Evolutionary conservation across 495 filamentous ascomycete species (phyloP), one percentile per base, ranked within the genome.

Genomic region (Penicillium longicatenatum): DNA sequence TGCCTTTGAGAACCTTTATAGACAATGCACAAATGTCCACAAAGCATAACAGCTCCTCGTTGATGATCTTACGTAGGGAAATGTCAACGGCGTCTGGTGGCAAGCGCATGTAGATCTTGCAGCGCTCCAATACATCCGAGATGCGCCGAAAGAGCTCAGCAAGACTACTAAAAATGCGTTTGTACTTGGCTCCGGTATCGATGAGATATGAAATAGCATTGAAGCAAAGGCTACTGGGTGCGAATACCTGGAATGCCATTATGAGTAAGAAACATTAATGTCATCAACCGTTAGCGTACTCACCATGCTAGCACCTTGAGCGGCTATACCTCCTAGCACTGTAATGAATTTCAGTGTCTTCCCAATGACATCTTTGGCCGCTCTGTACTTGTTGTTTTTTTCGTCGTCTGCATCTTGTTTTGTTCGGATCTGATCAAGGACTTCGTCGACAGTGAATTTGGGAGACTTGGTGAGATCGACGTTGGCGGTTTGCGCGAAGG

Each of bases 151-250:
- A 69, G 0, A 69, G 53, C 43, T 69, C 63, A 2, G 60, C 52
- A 0, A 69, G 26, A 48, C 66, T 66, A 50, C 66, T 69, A 45
- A 69, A 69, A 22, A 69, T 69, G 39, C 66, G 58, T 55, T 69
- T 69, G 60, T 58, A 69, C 30, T 60, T 69, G 0, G 66, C 63
- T n/a, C 66, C 66, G 6, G 63, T 59, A 21, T 48, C 19, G 20
- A 69, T 57, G 9, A 69, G 66, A 50, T 66, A 69, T 0, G 60
- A 62, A 37, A 69, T 60, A 0, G 66, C 66, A 59, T 69, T 67
- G 54, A 69, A 66, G 49, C 66, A 69, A 5, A 69, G 61, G 10
- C 33, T 50, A 17, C 58, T 62, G 0, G 66, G 66, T 5, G 52
- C 60, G 37, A 67, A 70, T 1, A 64, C 65, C 65, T 70, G 49